Conservation (phyloP, 176 grass and related monocot species). For the Poa pratensis region DNA sequence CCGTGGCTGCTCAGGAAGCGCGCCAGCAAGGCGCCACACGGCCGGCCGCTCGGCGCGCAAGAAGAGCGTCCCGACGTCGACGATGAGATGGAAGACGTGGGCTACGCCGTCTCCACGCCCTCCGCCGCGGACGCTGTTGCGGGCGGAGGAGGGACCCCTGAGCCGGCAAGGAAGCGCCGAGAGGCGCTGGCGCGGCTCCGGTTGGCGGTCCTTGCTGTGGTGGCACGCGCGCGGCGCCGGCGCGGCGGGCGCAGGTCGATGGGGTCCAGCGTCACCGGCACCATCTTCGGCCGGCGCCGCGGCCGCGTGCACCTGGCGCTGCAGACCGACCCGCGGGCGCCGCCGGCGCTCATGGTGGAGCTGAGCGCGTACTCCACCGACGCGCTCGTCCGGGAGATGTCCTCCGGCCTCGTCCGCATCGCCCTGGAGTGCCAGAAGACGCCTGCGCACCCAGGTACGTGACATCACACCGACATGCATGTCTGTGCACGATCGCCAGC, state of each 20-base stretch:
- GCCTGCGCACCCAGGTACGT: neutral
- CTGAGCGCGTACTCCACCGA: constrained; percentile 65
- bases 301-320: constrained; percentile 75
- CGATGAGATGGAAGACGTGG: constrained; percentile 1
- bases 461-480: neutral
- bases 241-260: constrained; percentile 28
- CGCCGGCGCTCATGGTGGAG: constrained; percentile 71
- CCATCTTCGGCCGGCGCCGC: constrained; percentile 76
- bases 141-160: neutral
- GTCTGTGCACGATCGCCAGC: neutral
- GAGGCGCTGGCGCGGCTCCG: constrained; percentile 54
- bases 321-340: constrained; percentile 63
- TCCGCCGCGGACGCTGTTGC: neutral
- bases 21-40: neutral
- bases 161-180: constrained; percentile 6
- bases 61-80: neutral
- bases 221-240: constrained; percentile 32
- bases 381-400: constrained; percentile 87
- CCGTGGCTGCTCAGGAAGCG: constrained; percentile 57
- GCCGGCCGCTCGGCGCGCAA: neutral
- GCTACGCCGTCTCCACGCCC: constrained; percentile 38
- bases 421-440: constrained; percentile 74
- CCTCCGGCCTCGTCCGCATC: constrained; percentile 82
- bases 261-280: constrained; percentile 66
- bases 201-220: constrained; percentile 55